Evolutionary conservation across 768 basidiomycete genomes (phyloP), one percentile per base, ranked within the genome.

Genomic region (Mycena filopes): DNA sequence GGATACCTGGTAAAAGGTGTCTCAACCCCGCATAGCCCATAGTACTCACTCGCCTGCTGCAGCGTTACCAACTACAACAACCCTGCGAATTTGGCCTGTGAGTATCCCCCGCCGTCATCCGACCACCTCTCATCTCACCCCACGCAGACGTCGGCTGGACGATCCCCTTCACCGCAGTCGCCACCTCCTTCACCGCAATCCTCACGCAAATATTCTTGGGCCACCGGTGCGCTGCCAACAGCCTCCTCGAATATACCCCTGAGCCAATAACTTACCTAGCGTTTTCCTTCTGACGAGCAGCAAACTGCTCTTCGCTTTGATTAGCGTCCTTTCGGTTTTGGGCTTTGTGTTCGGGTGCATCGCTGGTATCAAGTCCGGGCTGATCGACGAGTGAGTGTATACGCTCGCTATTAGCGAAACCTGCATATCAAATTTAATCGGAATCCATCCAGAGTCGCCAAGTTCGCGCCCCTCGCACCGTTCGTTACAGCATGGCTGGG

Each of bases 131-230:
- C n/a, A n/a, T 26, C 33, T 45, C 26, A 58, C 5, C n/a, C 33
- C 20, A 26, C 25, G 25, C n/a, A 77, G 76, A 61, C 29, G 67
- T 60, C 42, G 50, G 58, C 6, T 80, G 79, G 79, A 75, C 77
- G 11, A 73, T 75, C 38, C 72, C 72, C 3, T 76, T 79, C 48
- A 80, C 78, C 0, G 75, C 77, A 12, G 63, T 78, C 31, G 74
- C 68, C 2, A 77, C 72, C 12, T 71, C 74, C 1, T 66, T 76
- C 20, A 71, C 78, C 3, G 79, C 78, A 3, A 53, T 80, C 28
- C 63, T 75, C 20, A 79, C 79, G 0, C 79, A 80, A 45, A 31
- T 76, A n/a, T 79, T 75, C 61, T 68, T 79, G 1, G 77, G 68
- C 0, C 66, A 70, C 25, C 75, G 76, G 76, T 70, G 40, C 8